These are phyloP conservation scores for Diaporthe sp. DNA, from an alignment of 2,329 filamentous ascomycete species.

Conservation along the genomic window DNA sequence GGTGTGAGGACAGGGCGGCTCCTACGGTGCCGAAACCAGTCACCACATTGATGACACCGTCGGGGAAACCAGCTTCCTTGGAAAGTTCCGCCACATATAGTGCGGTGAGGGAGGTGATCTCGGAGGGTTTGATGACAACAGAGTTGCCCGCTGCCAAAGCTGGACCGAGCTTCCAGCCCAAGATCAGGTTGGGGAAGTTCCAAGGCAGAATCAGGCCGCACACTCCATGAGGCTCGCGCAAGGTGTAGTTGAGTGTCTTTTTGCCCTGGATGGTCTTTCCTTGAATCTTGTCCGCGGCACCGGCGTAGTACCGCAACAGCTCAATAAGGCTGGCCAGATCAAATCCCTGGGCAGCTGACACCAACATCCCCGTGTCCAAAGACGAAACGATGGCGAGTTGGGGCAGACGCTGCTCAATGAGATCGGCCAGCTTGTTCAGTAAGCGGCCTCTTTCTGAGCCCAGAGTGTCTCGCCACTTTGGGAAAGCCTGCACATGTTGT, in stretches of 20 bases:
- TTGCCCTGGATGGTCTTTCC: conserved; percentile 1
- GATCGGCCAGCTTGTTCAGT: background rate
- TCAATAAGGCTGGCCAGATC: background rate
- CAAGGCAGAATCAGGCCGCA: background rate
- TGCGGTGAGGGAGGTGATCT: background rate
- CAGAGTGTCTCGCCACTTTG: background rate
- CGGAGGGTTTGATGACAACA: conserved; percentile 2
- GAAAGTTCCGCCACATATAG: background rate
- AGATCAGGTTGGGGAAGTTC: background rate
- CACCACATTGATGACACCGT: background rate
- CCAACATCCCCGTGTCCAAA: background rate
- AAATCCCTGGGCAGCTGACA: background rate
- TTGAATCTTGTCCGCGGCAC: background rate
- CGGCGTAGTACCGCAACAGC: conserved; percentile 4
- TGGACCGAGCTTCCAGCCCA: background rate
- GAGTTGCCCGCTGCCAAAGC: conserved; percentile 2
- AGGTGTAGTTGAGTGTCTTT: conserved; percentile 1
- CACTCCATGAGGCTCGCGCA: background rate
- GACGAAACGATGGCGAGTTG: background rate
- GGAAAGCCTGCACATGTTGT: background rate
- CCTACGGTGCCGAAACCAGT: background rate
- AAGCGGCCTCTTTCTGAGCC: conserved; percentile 5
- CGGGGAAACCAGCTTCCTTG: background rate
- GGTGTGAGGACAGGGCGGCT: background rate
- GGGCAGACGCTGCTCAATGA: background rate